These are phyloP conservation scores for Salmacisia buchloeana DNA, from an alignment of 1,284 basidiomycete species.

Conservation along the genomic window DNA sequence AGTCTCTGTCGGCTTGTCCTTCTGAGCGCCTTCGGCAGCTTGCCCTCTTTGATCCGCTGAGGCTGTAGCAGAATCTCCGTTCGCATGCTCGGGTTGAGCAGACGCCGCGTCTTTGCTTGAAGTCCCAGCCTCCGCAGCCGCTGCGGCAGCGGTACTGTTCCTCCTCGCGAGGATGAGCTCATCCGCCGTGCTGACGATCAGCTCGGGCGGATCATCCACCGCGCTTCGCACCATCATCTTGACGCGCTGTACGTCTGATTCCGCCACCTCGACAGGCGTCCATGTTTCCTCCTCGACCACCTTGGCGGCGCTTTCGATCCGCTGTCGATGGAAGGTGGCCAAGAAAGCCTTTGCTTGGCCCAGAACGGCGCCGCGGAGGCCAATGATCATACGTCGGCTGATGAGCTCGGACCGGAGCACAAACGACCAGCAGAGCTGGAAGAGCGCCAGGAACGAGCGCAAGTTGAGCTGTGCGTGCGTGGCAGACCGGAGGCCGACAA, in stretches of 20 bases:
- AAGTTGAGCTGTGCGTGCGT: constrained; percentile 70
- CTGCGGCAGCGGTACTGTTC: background rate
- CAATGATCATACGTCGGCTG: constrained; percentile 65
- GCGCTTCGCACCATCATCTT: constrained; percentile 74
- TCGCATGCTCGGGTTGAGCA: background rate
- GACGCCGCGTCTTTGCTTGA: background rate
- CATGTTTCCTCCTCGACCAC: constrained; percentile 87
- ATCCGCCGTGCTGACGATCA: constrained; percentile 20
- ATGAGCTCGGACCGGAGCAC: constrained; percentile 79
- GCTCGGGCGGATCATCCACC: constrained; percentile 69
- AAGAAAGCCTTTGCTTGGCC: constrained; percentile 77
- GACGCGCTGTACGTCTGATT: constrained; percentile 64
- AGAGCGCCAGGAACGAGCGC: constrained; percentile 70
- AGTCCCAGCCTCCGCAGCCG: background rate
- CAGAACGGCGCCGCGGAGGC: constrained; percentile 19
- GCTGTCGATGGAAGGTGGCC: constrained; percentile 74
- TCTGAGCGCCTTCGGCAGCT: background rate
- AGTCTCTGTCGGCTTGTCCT: background rate
- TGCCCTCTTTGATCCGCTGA: background rate
- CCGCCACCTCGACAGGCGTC: constrained; percentile 71
- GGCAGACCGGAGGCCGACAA: constrained; percentile 63
- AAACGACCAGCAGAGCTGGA: constrained; percentile 80
- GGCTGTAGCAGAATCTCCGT: background rate
- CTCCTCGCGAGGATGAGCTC: constrained; percentile 4
- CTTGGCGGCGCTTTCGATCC: constrained; percentile 75